Evolutionary conservation across 345 rosid genomes (phyloP), one percentile per base, ranked within the genome.

Genomic region (Cochlearia excelsa): DNA sequence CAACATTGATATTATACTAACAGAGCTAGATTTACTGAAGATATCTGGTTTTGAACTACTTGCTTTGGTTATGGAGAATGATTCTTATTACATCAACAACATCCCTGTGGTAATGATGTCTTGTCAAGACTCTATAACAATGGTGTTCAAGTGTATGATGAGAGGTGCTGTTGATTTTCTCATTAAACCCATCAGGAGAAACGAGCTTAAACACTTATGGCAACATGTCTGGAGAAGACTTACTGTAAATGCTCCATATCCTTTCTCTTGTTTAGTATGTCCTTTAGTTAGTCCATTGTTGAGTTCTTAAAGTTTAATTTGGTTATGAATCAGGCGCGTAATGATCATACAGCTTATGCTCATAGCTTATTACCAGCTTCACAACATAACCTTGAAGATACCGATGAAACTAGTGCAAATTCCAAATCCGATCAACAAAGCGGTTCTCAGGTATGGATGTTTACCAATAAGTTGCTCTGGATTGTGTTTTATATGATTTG

Each of bases 41-140:
- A 79, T 87, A 58, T 87, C 95, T 38, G 95, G 95, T 46, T 84
- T 79, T 73, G 79, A 88, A 3, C 80, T 84, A 4, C 90, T 87
- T 60, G 66, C 85, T 29, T 69, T 87, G 69, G 75, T 81, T 55
- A 75, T 69, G 85, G 95, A 87, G 75, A 85, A 84, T 48, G 91
- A 84, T 26, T 35, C 81, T 49, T 82, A 84, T 16, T 16, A 16
- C 23, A 16, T 16, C 82, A 84, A 80, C 72, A 81, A 82, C 51
- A 87, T 87, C 52, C 95, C 95, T 53, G 91, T 87, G 65, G 84
- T 87, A 82, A 84, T 86, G 84, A 86, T 86, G 88, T 86, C 90
- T 10, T 75, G 83, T 0, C 68, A 80, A 4, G 90, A 86, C 73
- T 80, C 90, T 9, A 69, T 84, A 57, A 71, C 75, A 62, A 73